Percentiles rank a stretch among this genome's conserved stretches.
These are phyloP conservation scores for Podospora pseudocomata DNA, from an alignment of 495 filamentous ascomycete genomes.

Conservation along the genomic window DNA sequence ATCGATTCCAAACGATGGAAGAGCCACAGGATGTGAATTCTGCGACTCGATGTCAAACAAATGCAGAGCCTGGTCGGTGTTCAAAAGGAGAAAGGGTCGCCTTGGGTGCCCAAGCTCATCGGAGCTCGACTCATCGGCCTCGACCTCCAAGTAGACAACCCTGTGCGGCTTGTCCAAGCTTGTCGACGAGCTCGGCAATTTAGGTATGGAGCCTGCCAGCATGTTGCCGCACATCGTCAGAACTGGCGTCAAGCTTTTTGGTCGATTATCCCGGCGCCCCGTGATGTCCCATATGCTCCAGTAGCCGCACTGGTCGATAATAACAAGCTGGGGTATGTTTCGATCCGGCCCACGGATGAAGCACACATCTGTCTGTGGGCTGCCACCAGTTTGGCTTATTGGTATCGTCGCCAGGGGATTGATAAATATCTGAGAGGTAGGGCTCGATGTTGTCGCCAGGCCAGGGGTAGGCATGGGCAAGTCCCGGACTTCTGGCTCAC, in stretches of 20 bases:
- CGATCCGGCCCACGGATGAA: slow-evolving; percentile 70
- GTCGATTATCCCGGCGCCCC: slow-evolving; percentile 32
- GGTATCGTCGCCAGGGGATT: slow-evolving; percentile 59
- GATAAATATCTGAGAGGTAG: slow-evolving; percentile 47
- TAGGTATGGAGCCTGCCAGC: slow-evolving; percentile 17
- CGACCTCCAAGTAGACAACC: slow-evolving; percentile 22
- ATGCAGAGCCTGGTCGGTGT: slow-evolving; percentile 17
- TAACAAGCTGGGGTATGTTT: slow-evolving; percentile 55
- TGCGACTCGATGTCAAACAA: slow-evolving; percentile 20
- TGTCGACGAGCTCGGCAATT: slow-evolving; percentile 14
- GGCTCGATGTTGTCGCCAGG: neutral
- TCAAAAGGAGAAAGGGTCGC: slow-evolving; percentile 22
- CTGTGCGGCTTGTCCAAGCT: slow-evolving; percentile 12
- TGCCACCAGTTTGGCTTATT: slow-evolving; percentile 51
- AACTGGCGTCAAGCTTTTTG: slow-evolving; percentile 29
- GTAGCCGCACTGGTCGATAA: slow-evolving; percentile 66
- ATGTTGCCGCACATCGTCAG: slow-evolving; percentile 30
- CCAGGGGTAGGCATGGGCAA: slow-evolving; percentile 13
- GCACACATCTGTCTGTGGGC: slow-evolving; percentile 63
- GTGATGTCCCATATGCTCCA: slow-evolving; percentile 75
- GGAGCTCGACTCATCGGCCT: slow-evolving; percentile 2
- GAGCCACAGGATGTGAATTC: slow-evolving; percentile 12
- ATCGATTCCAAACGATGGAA: slow-evolving; percentile 13
- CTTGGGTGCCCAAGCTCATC: neutral
- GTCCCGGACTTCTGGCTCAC: slow-evolving; percentile 51